Base-by-base conservation (phyloP, 805 yeast genomes). In the Nadsonia fulvescens region DNA sequence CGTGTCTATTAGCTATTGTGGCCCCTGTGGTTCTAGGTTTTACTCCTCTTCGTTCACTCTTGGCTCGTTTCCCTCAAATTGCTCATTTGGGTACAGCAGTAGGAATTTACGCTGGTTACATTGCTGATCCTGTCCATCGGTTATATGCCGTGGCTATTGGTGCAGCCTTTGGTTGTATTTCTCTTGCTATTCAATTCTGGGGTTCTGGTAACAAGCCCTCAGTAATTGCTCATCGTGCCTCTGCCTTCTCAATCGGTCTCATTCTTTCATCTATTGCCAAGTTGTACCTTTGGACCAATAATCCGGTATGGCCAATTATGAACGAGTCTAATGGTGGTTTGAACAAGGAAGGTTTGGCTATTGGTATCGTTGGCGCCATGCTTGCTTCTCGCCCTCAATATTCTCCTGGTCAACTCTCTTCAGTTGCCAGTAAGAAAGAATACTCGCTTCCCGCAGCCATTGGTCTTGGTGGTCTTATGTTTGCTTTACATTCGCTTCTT, bases 281-380 rank as follows among this genome's bases (percentile, higher is more conserved):
- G 44, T 75, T 64, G 52, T 66, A 73, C 6, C 66, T 61, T 39
- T 75, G 66, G 51, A 69, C 96, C 3, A 83, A 83, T 44, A 89
- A 89, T 46, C 98, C 98, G 19, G 57, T 82, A 24, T 89, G 98
- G 98, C 92, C 96, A 15, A 75, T 83, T 26, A 72, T 89, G 83
- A 72, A 82, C 46, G 60, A 59, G 10, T 63, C 57, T 8, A 82
- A 78, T 39, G 94, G 95, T 11, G 98, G 98, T 8, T 67, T 68
- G 59, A 86, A 86, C 49, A 58, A 57, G 27, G 51, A 67, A 15
- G 92, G 89, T 20, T 47, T 81, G 3, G 48, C 57, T 4, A 32
- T 75, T 26, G 93, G 91, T 12, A 38, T 71, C 4, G 35, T 63
- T 6, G 61, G 69, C 20, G 82, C 86, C 3, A 38, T 66, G n/a